Evolutionary conservation across 768 basidiomycete species (phyloP).

Genomic region (Tylopilus cervinicoccineus): DNA sequence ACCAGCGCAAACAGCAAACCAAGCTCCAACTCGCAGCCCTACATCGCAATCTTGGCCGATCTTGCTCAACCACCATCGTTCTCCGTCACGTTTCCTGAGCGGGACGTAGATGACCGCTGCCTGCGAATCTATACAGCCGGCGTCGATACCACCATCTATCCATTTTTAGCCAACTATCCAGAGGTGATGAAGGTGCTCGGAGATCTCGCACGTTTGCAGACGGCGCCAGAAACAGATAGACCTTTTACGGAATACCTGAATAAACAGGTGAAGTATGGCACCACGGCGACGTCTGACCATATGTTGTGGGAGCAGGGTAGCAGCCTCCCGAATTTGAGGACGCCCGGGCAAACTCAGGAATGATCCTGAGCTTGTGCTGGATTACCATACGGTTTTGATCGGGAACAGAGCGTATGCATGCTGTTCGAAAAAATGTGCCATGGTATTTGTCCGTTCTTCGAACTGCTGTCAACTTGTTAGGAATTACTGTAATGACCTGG

Average conservation of each 20-base stretch:
- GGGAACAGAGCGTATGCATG: too few species aligned
- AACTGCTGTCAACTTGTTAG: too few species aligned
- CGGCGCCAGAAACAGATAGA: neutral
- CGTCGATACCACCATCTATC: neutral
- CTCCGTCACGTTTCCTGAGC: constrained; percentile 1
- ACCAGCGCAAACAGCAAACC: neutral
- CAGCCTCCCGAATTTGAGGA: neutral
- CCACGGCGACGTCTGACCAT: neutral
- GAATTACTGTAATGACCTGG: too few species aligned
- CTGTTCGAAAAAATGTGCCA: too few species aligned
- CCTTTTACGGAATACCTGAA: neutral
- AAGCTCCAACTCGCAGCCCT: neutral
- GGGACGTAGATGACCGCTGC: neutral
- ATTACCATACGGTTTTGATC: too few species aligned
- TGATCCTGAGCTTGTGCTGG: too few species aligned
- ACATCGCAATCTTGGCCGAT: constrained; percentile 14
- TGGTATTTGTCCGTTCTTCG: too few species aligned
- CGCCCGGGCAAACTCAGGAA: too few species aligned
- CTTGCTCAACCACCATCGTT: neutral
- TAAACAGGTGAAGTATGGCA: constrained; percentile 2
- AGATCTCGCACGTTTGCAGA: neutral
- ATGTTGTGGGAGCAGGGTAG: constrained; percentile 9
- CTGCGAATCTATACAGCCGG: constrained; percentile 7
- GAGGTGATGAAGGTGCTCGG: neutral
- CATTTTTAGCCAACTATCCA: constrained; percentile 3